Conservation (phyloP, 2,329 filamentous ascomycete genomes). For the Sclerotiophoma versabilis region DNA sequence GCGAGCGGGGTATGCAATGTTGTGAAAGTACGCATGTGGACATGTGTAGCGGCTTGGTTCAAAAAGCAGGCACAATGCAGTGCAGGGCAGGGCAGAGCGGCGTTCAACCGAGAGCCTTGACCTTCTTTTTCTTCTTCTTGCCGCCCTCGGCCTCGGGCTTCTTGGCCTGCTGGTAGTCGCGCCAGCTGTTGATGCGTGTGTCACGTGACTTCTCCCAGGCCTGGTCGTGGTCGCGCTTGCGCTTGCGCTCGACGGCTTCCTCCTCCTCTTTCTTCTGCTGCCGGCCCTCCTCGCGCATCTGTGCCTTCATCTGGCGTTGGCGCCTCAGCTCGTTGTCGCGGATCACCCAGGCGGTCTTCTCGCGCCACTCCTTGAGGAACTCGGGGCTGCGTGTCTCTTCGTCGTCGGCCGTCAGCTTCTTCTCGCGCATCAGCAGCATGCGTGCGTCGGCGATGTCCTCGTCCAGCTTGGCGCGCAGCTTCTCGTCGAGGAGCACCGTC, state of each 20-base stretch:
- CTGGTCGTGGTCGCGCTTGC: conserved; percentile 83
- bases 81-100: not conserved
- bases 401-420: conserved; percentile 90
- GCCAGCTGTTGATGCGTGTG: conserved; percentile 90
- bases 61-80: not conserved
- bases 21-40: not conserved
- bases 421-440: conserved; percentile 91
- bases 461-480: conserved; percentile 83
- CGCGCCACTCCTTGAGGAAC: conserved; percentile 85
- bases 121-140: conserved; percentile 61
- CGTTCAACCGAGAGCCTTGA: conserved; percentile 59
- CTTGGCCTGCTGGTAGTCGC: conserved; percentile 79
- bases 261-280: conserved; percentile 86
- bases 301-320: conserved; percentile 84
- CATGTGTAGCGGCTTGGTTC: no score
- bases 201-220: conserved; percentile 95
- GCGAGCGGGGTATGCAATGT: not conserved
- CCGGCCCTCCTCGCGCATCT: conserved; percentile 95
- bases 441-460: conserved; percentile 96
- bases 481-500: conserved; percentile 90
- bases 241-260: conserved; percentile 70
- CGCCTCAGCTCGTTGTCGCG: conserved; percentile 90
- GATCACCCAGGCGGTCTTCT: conserved; percentile 88
- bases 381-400: conserved; percentile 84
- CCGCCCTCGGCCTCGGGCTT: conserved; percentile 55